Conservation (phyloP, 148 eudicot species). For the Camellia sinensis region DNA sequence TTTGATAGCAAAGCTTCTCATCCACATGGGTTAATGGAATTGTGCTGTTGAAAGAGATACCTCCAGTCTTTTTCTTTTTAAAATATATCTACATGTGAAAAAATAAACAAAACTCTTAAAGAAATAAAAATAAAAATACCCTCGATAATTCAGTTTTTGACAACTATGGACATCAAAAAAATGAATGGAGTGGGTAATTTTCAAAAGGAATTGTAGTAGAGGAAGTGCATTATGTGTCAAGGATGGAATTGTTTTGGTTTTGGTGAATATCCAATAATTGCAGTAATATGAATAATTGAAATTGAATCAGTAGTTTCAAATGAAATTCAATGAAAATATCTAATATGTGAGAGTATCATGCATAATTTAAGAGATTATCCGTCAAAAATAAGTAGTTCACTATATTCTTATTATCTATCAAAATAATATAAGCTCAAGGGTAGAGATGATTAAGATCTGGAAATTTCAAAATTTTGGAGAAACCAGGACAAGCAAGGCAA, state of each 20-base stretch:
- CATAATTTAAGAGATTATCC: neutral
- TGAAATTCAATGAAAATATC: neutral
- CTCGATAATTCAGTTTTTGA: neutral
- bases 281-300: neutral
- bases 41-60: slow-evolving; percentile 96
- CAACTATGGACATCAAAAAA: neutral
- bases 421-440: neutral
- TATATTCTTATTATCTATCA: neutral
- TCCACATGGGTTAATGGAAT: slow-evolving; percentile 79
- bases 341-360: neutral
- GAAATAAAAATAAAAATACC: neutral
- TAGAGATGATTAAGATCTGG: neutral
- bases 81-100: slow-evolving; percentile 71
- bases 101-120: slow-evolving; percentile 12
- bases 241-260: neutral
- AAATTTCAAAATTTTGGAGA: neutral
- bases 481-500: neutral
- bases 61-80: slow-evolving; percentile 97
- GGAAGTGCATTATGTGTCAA: neutral
- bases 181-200: neutral
- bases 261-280: neutral
- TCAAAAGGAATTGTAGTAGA: neutral
- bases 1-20: slow-evolving; percentile 99
- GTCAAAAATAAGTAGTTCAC: neutral
- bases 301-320: neutral